Percentiles rank a stretch among this genome's conserved stretches.
Conservation (phyloP, 2,329 filamentous ascomycete species). For the Endocalyx cinctus region DNA sequence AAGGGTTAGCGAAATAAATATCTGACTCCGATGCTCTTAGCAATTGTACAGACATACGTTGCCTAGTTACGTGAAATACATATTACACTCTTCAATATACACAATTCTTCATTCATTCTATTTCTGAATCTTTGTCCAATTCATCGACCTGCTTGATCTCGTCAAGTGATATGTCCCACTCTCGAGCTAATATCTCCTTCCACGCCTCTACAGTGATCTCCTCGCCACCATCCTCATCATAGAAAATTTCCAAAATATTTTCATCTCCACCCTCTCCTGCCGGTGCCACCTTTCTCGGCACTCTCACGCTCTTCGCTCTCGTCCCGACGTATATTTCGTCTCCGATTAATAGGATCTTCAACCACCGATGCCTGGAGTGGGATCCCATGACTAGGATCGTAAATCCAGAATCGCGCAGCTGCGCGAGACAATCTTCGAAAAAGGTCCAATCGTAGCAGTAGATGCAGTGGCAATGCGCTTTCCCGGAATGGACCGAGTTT, state of each 20-base stretch:
- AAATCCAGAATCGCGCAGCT: slow-evolving; percentile 7
- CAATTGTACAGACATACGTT: too few species aligned
- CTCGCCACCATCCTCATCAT: slow-evolving; percentile 4
- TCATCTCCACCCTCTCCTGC: slow-evolving; percentile 4
- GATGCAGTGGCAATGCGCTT: slow-evolving; percentile 13
- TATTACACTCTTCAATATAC: too few species aligned
- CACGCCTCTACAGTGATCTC: slow-evolving; percentile 11
- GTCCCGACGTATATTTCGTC: slow-evolving; percentile 9
- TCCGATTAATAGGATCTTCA: slow-evolving; percentile 8
- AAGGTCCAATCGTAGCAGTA: slow-evolving; percentile 15
- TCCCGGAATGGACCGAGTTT: neutral
- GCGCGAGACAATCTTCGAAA: slow-evolving; percentile 12
- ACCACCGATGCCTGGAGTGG: slow-evolving; percentile 14
- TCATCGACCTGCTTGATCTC: too few species aligned
- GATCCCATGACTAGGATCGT: slow-evolving; percentile 6
- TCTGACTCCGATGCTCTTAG: too few species aligned
- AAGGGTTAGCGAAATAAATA: too few species aligned
- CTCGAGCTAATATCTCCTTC: slow-evolving; percentile 11
- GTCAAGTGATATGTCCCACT: slow-evolving; percentile 9
- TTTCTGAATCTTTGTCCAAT: too few species aligned
- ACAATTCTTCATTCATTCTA: too few species aligned
- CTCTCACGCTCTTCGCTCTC: slow-evolving; percentile 5
- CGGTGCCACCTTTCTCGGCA: slow-evolving; percentile 7
- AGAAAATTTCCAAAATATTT: slow-evolving; percentile 7
- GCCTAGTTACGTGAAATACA: too few species aligned